Evolutionary conservation across 2,329 filamentous ascomycete genomes (phyloP), one percentile per base, ranked within the genome.

Genomic region (Fusarium transvaalense): DNA sequence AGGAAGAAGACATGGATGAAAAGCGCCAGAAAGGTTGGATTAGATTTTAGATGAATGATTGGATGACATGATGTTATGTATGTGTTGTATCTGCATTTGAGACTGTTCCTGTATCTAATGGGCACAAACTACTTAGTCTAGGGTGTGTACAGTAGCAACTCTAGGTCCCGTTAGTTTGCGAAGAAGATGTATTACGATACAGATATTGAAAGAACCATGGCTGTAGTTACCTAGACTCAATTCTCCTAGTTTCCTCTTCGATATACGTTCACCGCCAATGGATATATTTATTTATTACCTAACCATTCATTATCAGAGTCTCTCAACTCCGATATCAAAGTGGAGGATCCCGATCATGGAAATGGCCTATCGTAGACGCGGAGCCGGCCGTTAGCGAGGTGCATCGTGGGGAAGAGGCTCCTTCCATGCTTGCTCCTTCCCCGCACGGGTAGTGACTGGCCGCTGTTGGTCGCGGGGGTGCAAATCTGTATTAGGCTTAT

Each of bases 301-400:
- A 23, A 15, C 6, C 7, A 10, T 29, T 29, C 17, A 31, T 29
- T 35, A 32, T 57, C 19, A 35, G 10, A 52, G 17, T 61, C 66
- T 69, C 58, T 70, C 25, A 61, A 47, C 66, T 57, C 69, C 66
- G 53, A 65, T 21, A 43, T 52, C 48, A 57, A 54, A 62, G 71
- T 77, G 76, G 76, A 76, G 66, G 68, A 56, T 56, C 55, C 76
- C 75, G 76, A 76, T 62, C 61, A 58, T 71, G 70, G 72, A 71
- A 69, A 46, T 51, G 50, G 43, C 57, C 64, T 68, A 66, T 71
- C 67, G 54, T 61, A 55, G 52, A 32, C 41, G 58, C 76, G 76
- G 76, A 78, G 76, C 76, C 76, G 76, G 76, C 76, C 76, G 76
- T 51, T 41, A 48, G 48, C 63, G 66, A 57, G 41, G n/a, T 60